Conservation (phyloP, 441 rosid genomes). For the Erodium texanum region DNA sequence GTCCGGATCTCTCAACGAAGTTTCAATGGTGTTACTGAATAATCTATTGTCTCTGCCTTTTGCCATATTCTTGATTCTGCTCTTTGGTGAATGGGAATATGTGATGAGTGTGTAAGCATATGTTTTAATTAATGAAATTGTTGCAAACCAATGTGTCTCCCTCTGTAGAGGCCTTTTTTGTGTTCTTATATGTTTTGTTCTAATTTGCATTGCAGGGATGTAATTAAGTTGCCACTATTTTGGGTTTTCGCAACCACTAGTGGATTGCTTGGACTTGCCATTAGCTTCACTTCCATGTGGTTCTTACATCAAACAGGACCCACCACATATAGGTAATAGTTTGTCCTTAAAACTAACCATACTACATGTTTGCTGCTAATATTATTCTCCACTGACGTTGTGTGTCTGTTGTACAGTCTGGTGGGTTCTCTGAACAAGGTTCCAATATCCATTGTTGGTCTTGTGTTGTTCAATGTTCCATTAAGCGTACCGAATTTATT, state of each 20-base stretch:
- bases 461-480: slow-evolving; percentile 68
- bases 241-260: slow-evolving; percentile 82
- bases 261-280: slow-evolving; percentile 81
- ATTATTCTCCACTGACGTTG: slow-evolving; percentile 4
- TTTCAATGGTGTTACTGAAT: slow-evolving; percentile 90
- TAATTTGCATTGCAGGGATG: slow-evolving; percentile 52
- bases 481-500: slow-evolving; percentile 57
- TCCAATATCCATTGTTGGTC: slow-evolving; percentile 77
- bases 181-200: slow-evolving; percentile 6
- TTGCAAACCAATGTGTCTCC: not conserved
- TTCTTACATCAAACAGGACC: slow-evolving; percentile 89
- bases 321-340: slow-evolving; percentile 68
- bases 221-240: slow-evolving; percentile 56
- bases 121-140: not conserved
- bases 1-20: slow-evolving; percentile 66
- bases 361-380: not conserved
- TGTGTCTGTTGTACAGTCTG: slow-evolving; percentile 36
- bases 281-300: slow-evolving; percentile 96
- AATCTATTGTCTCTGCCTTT: slow-evolving; percentile 76
- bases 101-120: slow-evolving; percentile 49
- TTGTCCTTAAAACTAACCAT: not conserved
- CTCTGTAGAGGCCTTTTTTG: not conserved
- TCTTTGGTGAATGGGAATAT: slow-evolving; percentile 70
- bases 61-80: slow-evolving; percentile 49
- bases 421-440: slow-evolving; percentile 94